Conservation (phyloP, 225 moss, liverwort and hornwort genomes). For the Sphagnum tenellum region DNA sequence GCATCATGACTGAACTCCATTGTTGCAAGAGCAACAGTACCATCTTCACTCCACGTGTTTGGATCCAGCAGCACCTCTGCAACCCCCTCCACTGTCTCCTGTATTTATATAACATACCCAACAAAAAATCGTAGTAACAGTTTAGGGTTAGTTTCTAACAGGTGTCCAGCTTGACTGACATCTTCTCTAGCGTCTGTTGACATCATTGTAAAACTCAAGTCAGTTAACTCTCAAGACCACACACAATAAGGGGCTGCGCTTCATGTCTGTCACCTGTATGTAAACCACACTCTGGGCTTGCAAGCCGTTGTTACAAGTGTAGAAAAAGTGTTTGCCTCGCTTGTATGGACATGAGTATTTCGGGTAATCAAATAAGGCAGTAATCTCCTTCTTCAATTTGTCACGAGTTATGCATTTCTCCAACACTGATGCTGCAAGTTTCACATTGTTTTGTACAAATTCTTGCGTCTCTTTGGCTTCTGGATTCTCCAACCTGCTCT, state of each 20-base stretch:
- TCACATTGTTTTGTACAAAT: constrained; percentile 53
- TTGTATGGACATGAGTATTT: constrained; percentile 69
- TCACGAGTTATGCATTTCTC: constrained; percentile 45
- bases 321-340: constrained; percentile 64
- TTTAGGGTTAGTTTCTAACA: no score
- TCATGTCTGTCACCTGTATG: constrained; percentile 35
- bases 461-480: constrained; percentile 62
- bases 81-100: constrained; percentile 44
- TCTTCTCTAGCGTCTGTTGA: neutral
- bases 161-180: no score
- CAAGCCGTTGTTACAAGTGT: constrained; percentile 65
- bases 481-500: constrained; percentile 78
- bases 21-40: constrained; percentile 67
- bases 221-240: no score
- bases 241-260: no score
- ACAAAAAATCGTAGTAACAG: neutral
- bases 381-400: constrained; percentile 59
- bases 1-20: constrained; percentile 51
- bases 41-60: constrained; percentile 73
- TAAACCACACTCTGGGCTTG: constrained; percentile 75
- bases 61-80: constrained; percentile 76
- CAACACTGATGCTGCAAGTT: constrained; percentile 48
- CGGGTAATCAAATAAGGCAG: constrained; percentile 62
- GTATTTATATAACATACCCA: neutral
- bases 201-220: neutral